phyloP scores from a whole-genome alignment of 805 yeast species.

The Ogataea angusta region DNA sequence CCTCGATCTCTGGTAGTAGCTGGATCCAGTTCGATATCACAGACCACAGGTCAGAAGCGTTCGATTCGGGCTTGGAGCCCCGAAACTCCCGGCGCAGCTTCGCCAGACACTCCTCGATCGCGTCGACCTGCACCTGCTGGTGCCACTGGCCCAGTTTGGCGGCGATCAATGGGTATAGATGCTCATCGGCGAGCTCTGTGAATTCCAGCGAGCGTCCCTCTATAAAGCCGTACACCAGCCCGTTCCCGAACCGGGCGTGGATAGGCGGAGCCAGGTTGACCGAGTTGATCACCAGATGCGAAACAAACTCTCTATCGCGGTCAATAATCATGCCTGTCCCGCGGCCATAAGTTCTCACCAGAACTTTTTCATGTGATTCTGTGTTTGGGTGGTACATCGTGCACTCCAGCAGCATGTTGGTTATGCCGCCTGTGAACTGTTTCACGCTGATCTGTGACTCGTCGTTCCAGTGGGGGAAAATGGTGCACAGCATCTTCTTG shows the following conservation, averaged over 20 bases:
- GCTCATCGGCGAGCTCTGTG: slow-evolving; percentile 46
- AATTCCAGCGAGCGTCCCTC: slow-evolving; percentile 61
- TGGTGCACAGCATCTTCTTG: slow-evolving; percentile 36
- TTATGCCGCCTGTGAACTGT: slow-evolving; percentile 60
- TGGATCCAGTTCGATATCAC: slow-evolving; percentile 60
- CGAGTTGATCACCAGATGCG: slow-evolving; percentile 60
- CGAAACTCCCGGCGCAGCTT: slow-evolving; percentile 33
- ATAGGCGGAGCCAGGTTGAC: slow-evolving; percentile 65
- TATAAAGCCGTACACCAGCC: slow-evolving; percentile 66
- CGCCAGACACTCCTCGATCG: slow-evolving; percentile 46
- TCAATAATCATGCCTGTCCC: slow-evolving; percentile 73
- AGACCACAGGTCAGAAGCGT: slow-evolving; percentile 52
- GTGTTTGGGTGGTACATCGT: slow-evolving; percentile 21
- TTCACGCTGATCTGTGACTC: slow-evolving; percentile 34
- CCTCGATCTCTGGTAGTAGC: slow-evolving; percentile 51
- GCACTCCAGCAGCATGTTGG: slow-evolving; percentile 56
- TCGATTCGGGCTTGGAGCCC: slow-evolving; percentile 17
- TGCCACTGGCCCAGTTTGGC: slow-evolving; percentile 73
- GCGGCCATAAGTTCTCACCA: slow-evolving; percentile 70
- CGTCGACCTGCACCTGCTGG: slow-evolving; percentile 40
- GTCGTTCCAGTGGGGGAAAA: slow-evolving; percentile 40
- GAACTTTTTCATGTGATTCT: slow-evolving; percentile 36
- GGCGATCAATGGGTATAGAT: slow-evolving; percentile 56
- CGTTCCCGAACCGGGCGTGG: slow-evolving; percentile 66
- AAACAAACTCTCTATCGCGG: slow-evolving; percentile 68